Percentiles rank a stretch among this genome's conserved stretches.
These are phyloP conservation scores for Tardiomyces digboiensis DNA, from an alignment of 1,139 yeast genomes.

Conservation along the genomic window DNA sequence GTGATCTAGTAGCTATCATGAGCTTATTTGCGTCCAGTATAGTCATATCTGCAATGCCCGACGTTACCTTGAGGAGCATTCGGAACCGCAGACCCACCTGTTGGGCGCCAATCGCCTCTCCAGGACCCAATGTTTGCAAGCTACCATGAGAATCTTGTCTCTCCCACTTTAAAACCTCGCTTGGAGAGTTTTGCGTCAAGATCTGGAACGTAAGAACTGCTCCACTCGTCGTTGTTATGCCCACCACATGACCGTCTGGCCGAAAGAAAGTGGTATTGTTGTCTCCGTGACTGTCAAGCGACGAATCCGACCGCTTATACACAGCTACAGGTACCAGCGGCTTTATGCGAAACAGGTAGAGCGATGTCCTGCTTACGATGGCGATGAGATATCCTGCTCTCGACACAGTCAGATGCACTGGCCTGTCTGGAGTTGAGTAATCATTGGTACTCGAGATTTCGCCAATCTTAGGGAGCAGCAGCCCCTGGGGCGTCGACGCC, in stretches of 20 bases:
- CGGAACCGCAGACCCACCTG: slow-evolving; percentile 22
- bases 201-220: slow-evolving; percentile 21
- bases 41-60: slow-evolving; percentile 20
- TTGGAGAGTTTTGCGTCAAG: slow-evolving; percentile 14
- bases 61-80: slow-evolving; percentile 21
- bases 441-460: too few species aligned
- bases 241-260: slow-evolving; percentile 25
- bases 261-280: slow-evolving; percentile 21
- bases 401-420: slow-evolving; percentile 6
- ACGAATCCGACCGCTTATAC: slow-evolving; percentile 20
- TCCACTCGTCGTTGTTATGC: slow-evolving; percentile 23
- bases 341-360: slow-evolving; percentile 10
- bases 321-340: slow-evolving; percentile 23
- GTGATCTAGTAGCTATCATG: slow-evolving; percentile 21
- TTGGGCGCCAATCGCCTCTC: slow-evolving; percentile 30
- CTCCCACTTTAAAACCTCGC: slow-evolving; percentile 18
- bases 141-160: slow-evolving; percentile 2
- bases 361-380: not conserved
- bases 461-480: not conserved
- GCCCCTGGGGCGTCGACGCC: not conserved
- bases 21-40: slow-evolving; percentile 21
- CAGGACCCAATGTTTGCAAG: slow-evolving; percentile 27
- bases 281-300: slow-evolving; percentile 21
- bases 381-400: slow-evolving; percentile 6
- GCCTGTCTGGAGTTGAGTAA: too few species aligned